Base-by-base conservation (phyloP, 1,284 basidiomycete species). In the Sutorius eximius region DNA sequence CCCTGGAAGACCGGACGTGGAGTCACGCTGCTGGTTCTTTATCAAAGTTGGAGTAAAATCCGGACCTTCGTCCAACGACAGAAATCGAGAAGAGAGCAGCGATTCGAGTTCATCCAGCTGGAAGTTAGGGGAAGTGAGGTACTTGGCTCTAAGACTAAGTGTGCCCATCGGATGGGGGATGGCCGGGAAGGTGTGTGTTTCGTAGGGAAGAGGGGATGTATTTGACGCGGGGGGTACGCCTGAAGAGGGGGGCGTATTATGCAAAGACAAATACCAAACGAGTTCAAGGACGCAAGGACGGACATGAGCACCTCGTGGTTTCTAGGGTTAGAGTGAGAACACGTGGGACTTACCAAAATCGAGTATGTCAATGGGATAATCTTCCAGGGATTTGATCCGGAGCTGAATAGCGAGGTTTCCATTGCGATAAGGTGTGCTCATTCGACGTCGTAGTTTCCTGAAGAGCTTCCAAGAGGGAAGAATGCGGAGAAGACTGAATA, bases 381-480 rank as follows among this genome's bases (percentile, higher is more conserved):
- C 72, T 51, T 73, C 71, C 18, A 63, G 45, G 30, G 66, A 66
- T 61, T 73, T 70, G 53, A 87, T 77, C 45, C 79, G 76, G 41
- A 88, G 67, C 37, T 79, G 74, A 48, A 89, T 83, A 46, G 73
- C 72, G 30, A 89, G 65, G 50, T 75, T 74, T 52, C 78, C 79
- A 37, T 74, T 77, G 55, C 77, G 75, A 54, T 70, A 74, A 61
- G 52, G 70, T 61, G 32, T 61, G 51, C 71, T 70, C 59, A 61
- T 70, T 9, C 80, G 75, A 55, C 82, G 73, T 50, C 82, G 76
- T 30, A 89, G 71, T 41, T 82, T 81, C 62, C 82, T 82, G 64
- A 80, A 78, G 37, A 89, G 77, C 64, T 82, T 84, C 87, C 88
- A 91, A 2, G 84, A 75, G 22, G 89, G 89, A 8, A 91, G 75